phyloP scores from a whole-genome alignment of 108 stramenopile species.

The Cyclotella kingstonii region DNA sequence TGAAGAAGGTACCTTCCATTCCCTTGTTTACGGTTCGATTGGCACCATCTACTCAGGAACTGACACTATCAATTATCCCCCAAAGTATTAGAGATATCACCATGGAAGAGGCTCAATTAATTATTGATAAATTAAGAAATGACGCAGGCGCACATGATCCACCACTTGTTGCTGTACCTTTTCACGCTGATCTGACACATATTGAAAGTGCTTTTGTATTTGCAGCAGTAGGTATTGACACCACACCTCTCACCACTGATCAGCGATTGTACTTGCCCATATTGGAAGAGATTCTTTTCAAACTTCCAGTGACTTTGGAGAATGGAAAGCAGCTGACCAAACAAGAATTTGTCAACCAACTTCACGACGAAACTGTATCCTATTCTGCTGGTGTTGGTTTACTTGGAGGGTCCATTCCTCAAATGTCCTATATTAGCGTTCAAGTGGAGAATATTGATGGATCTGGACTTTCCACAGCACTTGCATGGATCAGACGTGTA shows the following conservation, averaged over 20 bases:
- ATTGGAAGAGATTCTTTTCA: slow-evolving; percentile 45
- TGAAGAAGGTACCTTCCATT: slow-evolving; percentile 41
- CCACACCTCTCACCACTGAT: slow-evolving; percentile 11
- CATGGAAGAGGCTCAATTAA: slow-evolving; percentile 2
- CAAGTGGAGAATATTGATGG: slow-evolving; percentile 31
- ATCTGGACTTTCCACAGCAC: slow-evolving; percentile 24
- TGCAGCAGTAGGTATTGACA: slow-evolving; percentile 44
- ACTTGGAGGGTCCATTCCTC: slow-evolving; percentile 37
- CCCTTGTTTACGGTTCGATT: slow-evolving; percentile 37
- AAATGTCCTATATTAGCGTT: slow-evolving; percentile 28
- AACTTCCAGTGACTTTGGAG: slow-evolving; percentile 38
- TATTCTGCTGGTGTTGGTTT: slow-evolving; percentile 42
- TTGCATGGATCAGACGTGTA: slow-evolving; percentile 32
- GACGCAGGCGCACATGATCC: slow-evolving; percentile 14
- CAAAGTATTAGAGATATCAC: slow-evolving; percentile 35
- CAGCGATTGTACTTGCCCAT: slow-evolving; percentile 43
- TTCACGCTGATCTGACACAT: slow-evolving; percentile 42
- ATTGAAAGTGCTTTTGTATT: slow-evolving; percentile 47
- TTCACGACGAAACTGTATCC: slow-evolving; percentile 43
- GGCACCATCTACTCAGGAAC: slow-evolving; percentile 9
- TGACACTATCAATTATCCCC: slow-evolving; percentile 21
- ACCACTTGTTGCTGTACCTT: slow-evolving; percentile 12
- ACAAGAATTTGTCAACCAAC: slow-evolving; percentile 39
- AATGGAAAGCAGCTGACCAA: slow-evolving; percentile 32
- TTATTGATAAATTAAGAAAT: slow-evolving; percentile 22